Conservation (phyloP, 192 early-diverging fungal genomes). For the Dissophora globulifera region DNA sequence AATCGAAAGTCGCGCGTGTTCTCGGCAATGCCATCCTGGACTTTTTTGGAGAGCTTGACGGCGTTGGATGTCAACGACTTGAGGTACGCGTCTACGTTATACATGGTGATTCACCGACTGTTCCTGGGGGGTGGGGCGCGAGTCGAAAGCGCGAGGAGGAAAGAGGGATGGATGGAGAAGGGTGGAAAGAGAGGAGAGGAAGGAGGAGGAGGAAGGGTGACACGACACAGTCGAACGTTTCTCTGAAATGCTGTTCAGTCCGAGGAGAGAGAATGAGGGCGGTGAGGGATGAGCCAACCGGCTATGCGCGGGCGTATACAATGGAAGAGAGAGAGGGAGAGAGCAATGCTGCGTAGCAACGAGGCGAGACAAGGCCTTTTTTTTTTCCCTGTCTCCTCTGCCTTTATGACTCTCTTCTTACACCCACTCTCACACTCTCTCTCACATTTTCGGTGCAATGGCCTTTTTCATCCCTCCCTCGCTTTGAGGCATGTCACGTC, state of each 20-base stretch:
- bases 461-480: too few species aligned
- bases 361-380: too few species aligned
- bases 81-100: conserved; percentile 51
- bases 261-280: too few species aligned
- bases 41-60: conserved; percentile 80
- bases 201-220: conserved; percentile 4
- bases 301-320: too few species aligned
- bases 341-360: background rate
- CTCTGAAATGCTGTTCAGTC: too few species aligned
- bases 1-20: conserved; percentile 89
- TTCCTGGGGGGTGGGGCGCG: background rate
- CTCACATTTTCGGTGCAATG: too few species aligned
- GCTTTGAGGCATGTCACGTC: too few species aligned
- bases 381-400: too few species aligned
- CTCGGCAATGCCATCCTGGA: conserved; percentile 88
- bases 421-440: too few species aligned
- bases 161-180: background rate
- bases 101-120: conserved; percentile 10
- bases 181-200: background rate
- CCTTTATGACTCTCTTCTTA: too few species aligned
- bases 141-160: background rate
- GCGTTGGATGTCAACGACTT: conserved; percentile 80
- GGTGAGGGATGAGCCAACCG: background rate
- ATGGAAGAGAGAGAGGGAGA: background rate
- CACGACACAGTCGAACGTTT: too few species aligned